Base-by-base conservation (phyloP, 2,329 filamentous ascomycete species). In the Torrubiellomyces zombiae region DNA sequence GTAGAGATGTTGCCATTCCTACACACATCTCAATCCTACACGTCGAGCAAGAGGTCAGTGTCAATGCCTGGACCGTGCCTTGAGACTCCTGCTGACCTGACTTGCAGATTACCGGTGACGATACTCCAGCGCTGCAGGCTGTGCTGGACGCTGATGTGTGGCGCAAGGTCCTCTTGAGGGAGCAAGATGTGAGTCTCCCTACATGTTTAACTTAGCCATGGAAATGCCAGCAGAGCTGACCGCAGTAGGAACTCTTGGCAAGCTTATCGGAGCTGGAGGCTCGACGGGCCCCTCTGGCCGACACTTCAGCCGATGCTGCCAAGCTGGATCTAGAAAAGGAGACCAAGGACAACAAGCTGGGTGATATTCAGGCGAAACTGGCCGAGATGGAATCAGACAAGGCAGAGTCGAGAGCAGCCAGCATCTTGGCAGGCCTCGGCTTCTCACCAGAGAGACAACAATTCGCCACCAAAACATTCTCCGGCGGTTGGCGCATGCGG, bases 341-440 rank as follows among this genome's bases (percentile, higher is more conserved):
- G 51, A 80, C 80, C 20, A 70, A 92, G 26, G 89, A 98, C 46
- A 75, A 74, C 33, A 92, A 89, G 19, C 65, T 98, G 22, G 82
- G 77, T 37, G 89, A 98, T 44, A 74, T 98, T 25, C 83, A 98
- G 46, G 53, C 65, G 30, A 98, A 98, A 53, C 65, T 98, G 31
- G 71, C 85, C 12, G 89, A 98, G 53, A 98, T 98, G 89, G 89
- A 98, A 47, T 94, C 89, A 1, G 89, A 98, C 58, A 95, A 94
- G 56, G 89, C 89, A 30, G 89, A 98, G 47, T 79, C 89, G 35
- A 68, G 89, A 45, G 89, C 89, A 23, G 89, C 89, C 25, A 94
- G 81, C 53, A 98, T 98, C 45, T 64, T 98, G 26, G 86, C 89
- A 31, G 89, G 89, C 68, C 73, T 98, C 30, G 89, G 89, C 39